Conservation (phyloP, 495 filamentous ascomycete genomes). For the Tricharina praecox region DNA sequence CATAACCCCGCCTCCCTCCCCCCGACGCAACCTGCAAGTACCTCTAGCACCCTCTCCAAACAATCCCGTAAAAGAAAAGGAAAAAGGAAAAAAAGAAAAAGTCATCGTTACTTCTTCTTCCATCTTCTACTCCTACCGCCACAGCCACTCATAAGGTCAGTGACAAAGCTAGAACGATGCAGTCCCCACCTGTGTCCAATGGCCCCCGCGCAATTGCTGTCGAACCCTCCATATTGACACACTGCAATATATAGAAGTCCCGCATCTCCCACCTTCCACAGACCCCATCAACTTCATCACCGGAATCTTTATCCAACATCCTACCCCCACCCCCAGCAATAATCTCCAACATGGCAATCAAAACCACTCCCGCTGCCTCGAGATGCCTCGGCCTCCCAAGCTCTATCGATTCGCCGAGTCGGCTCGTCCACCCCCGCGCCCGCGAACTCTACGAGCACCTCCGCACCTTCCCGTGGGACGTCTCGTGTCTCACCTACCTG, state of each 20-base stretch:
- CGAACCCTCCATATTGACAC: no score
- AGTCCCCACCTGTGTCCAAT: no score
- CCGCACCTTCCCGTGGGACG: conserved; percentile 2
- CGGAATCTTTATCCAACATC: no score
- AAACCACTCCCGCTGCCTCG: background rate
- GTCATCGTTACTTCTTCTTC: background rate
- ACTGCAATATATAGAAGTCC: no score
- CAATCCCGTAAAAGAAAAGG: no score
- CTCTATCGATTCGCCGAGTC: background rate
- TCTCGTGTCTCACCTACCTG: conserved; percentile 3
- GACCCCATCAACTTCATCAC: no score
- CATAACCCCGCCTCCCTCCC: background rate
- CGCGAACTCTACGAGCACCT: conserved; percentile 6
- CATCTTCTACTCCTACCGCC: no score
- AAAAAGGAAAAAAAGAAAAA: no score
- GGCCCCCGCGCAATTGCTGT: no score
- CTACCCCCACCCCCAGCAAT: background rate
- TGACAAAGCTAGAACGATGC: no score
- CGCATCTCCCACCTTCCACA: background rate
- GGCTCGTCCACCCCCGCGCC: background rate
- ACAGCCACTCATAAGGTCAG: background rate
- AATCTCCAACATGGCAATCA: background rate
- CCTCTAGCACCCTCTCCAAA: no score
- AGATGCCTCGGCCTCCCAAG: background rate
- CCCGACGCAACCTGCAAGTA: background rate